Conservation (phyloP, 2,329 filamentous ascomycete genomes). For the Phialophora verrucosa region DNA sequence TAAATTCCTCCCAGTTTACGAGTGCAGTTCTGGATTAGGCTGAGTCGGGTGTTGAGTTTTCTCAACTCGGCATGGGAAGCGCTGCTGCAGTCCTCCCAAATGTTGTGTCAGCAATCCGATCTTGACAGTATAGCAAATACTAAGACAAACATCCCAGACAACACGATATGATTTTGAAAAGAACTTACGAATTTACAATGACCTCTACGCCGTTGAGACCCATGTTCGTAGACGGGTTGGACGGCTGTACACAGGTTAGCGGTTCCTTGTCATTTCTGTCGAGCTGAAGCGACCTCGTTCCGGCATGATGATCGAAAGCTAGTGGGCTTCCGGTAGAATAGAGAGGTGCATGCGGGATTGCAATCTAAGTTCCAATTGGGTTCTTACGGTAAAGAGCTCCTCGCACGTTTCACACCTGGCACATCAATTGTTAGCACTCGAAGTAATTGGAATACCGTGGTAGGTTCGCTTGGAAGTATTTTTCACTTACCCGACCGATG, state of each 20-base stretch:
- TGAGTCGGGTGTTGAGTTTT: constrained; percentile 68
- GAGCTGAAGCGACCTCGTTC: not conserved
- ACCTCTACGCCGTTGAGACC: constrained; percentile 70
- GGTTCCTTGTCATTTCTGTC: not conserved
- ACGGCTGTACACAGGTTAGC: constrained; percentile 6
- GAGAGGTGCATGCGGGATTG: not conserved
- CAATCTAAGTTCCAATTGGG: not conserved
- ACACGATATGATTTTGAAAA: not conserved
- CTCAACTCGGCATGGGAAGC: constrained; percentile 71
- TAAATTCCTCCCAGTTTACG: constrained; percentile 52
- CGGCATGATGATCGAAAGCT: not conserved
- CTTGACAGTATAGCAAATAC: not conserved
- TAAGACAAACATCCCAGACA: not conserved
- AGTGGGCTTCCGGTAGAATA: not conserved
- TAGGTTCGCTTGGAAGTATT: not conserved
- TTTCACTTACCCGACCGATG: constrained; percentile 53
- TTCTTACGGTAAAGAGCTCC: constrained; percentile 63
- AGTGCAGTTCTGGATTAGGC: constrained; percentile 71
- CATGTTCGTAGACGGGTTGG: constrained; percentile 37
- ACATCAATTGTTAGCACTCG: not conserved
- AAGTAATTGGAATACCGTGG: not conserved
- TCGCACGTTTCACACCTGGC: constrained; percentile 66
- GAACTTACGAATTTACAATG: constrained; percentile 64
- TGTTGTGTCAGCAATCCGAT: not conserved
- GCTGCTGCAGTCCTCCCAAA: constrained; percentile 43